Evolutionary conservation across 768 basidiomycete genomes (phyloP).

Genomic region (Boletellus emodensis): DNA sequence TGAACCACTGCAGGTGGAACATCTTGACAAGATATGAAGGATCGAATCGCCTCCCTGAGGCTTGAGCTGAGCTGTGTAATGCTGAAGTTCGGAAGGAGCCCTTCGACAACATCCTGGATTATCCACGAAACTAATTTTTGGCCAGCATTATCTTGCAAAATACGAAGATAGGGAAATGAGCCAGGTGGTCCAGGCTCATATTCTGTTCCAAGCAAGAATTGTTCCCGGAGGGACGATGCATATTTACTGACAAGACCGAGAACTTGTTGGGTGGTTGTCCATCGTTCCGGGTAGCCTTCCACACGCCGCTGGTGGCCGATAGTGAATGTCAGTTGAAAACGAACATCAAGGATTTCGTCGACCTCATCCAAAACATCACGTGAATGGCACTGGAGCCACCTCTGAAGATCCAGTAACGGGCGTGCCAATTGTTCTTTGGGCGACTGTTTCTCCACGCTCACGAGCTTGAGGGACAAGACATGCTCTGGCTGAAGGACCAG

Average conservation of each 20-base stretch:
- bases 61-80: too few species aligned
- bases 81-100: too few species aligned
- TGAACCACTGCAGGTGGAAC: too few species aligned
- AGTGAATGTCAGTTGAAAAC: conserved; percentile 48
- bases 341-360: conserved; percentile 32
- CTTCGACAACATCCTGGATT: too few species aligned
- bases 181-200: too few species aligned
- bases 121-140: too few species aligned
- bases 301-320: conserved; percentile 34
- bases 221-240: background rate
- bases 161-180: too few species aligned
- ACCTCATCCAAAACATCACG: conserved; percentile 21
- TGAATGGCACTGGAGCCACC: conserved; percentile 17
- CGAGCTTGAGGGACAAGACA: conserved; percentile 44
- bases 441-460: conserved; percentile 25
- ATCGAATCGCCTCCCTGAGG: too few species aligned
- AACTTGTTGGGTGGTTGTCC: conserved; percentile 7
- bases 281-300: conserved; percentile 29
- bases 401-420: conserved; percentile 19
- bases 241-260: conserved; percentile 17
- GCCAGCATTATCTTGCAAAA: too few species aligned
- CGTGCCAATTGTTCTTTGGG: conserved; percentile 1
- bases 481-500: conserved; percentile 48
- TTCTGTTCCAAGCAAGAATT: too few species aligned
- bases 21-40: too few species aligned